Evolutionary conservation across 1,284 basidiomycete species (phyloP).

Genomic region (Boletus semigastroideus): DNA sequence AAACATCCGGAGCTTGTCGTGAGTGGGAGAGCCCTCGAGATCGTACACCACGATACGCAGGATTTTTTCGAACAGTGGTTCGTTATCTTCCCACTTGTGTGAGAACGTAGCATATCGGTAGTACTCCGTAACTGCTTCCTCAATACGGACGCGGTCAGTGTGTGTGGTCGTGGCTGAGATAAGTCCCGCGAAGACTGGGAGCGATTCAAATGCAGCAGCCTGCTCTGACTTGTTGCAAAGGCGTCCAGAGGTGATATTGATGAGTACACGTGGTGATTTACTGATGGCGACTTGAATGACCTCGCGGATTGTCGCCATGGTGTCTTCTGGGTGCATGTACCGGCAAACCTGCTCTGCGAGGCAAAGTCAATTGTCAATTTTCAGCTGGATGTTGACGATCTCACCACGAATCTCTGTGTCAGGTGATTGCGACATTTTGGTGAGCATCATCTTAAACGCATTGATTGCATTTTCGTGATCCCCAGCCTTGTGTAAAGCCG

Average conservation of each 20-base stretch:
- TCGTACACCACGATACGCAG: not conserved
- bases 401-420: not conserved
- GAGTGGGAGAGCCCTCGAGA: not conserved
- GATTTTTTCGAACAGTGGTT: conserved; percentile 3
- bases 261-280: conserved; percentile 6
- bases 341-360: not conserved
- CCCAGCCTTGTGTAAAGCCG: not conserved
- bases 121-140: not conserved
- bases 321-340: not conserved
- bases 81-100: not conserved
- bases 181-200: not conserved
- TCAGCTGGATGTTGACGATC: not conserved
- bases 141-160: not conserved
- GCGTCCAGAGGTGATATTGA: conserved; percentile 5
- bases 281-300: not conserved
- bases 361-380: not conserved
- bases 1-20: not conserved
- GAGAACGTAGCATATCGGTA: conserved; percentile 7
- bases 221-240: conserved; percentile 1
- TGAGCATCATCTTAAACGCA: not conserved
- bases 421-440: not conserved
- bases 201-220: not conserved
- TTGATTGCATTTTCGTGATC: not conserved
- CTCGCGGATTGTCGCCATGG: not conserved
- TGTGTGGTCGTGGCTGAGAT: not conserved